Evolutionary conservation across 2,329 filamentous ascomycete genomes (phyloP).

Genomic region (Aspergillus ustus): DNA sequence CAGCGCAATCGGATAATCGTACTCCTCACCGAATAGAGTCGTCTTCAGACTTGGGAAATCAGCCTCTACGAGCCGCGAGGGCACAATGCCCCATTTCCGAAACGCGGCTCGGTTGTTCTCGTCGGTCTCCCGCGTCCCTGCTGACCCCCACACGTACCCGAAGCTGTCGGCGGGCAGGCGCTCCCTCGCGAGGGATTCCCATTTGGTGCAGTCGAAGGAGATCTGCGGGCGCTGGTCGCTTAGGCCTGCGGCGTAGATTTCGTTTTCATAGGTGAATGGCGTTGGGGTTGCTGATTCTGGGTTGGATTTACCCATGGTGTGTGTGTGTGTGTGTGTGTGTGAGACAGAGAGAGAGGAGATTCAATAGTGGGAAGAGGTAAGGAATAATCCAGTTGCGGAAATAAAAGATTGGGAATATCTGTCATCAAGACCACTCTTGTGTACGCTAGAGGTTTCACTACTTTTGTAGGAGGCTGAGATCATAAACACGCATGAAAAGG

Average conservation of each 20-base stretch:
- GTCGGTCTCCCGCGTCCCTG: conserved; percentile 43
- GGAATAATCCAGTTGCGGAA: neutral
- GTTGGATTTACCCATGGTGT: too few relatives aligned
- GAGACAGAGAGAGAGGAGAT: neutral
- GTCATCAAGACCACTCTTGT: too few relatives aligned
- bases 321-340: too few relatives aligned
- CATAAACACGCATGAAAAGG: too few relatives aligned
- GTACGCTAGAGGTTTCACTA: too few relatives aligned
- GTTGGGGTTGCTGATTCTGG: neutral
- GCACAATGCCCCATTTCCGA: conserved; percentile 33
- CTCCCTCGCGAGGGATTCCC: conserved; percentile 58
- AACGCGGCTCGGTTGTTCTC: conserved; percentile 37
- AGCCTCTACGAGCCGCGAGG: conserved; percentile 33
- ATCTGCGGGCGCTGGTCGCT: conserved; percentile 53
- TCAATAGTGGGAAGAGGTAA: neutral
- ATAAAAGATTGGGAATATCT: too few relatives aligned
- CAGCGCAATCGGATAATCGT: conserved; percentile 60
- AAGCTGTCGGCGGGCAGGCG: conserved; percentile 56
- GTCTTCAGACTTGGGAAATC: conserved; percentile 50
- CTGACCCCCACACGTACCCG: conserved; percentile 64
- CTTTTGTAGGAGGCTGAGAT: too few relatives aligned
- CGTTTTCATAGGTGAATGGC: conserved; percentile 36
- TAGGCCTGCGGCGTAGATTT: conserved; percentile 55
- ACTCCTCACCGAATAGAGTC: conserved; percentile 54
- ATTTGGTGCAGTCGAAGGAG: conserved; percentile 60